Base-by-base conservation (phyloP, 108 stramenopile genomes). In the Conticribra guillardii region DNA sequence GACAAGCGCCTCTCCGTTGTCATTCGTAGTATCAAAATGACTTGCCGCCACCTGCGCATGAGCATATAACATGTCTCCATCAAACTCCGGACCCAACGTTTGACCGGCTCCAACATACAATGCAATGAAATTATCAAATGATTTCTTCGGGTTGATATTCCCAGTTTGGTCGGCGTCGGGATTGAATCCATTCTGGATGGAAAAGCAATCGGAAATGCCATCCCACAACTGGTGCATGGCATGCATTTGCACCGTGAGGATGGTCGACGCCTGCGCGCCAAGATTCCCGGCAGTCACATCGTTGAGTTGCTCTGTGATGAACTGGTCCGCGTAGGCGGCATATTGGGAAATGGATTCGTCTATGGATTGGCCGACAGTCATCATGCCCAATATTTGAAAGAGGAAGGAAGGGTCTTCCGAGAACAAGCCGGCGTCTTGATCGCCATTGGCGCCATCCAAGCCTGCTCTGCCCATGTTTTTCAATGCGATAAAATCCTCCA, bases 91-190 rank as follows among this genome's bases (percentile, higher is more conserved):
- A 24, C 64, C 88, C n/a, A 70, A 67, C 1, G 74, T 71, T 55
- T 89, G 87, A 29, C 73, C 82, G 19, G 75, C 79, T 28, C 90
- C 93, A 22, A 94, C 79, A 79, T 88, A 94, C 2, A 91, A 64
- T 17, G 90, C 90, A 48, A 94, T 91, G 67, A 94, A 91, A 32
- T 88, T 82, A 53, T 94, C 93, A 18, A 89, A 77, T 59, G 83
- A 53, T 67, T 83, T 47, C 65, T 80, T 51, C 67, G 67, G 69
- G 75, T 74, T 54, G 26, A 88, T 74, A 19, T 71, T 54, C 1
- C 76, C 85, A 0, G 84, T 84, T 53, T 80, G 60, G 51, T 90
- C 84, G 9, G 85, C 88, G 15, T 75, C 76, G 14, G 81, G 60
- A 17, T 68, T 72, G 48, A 56, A 76, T 41, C 71, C 76, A 56